Evolutionary conservation across 2,329 filamentous ascomycete genomes (phyloP).

Genomic region (Emmonsia crescens): DNA sequence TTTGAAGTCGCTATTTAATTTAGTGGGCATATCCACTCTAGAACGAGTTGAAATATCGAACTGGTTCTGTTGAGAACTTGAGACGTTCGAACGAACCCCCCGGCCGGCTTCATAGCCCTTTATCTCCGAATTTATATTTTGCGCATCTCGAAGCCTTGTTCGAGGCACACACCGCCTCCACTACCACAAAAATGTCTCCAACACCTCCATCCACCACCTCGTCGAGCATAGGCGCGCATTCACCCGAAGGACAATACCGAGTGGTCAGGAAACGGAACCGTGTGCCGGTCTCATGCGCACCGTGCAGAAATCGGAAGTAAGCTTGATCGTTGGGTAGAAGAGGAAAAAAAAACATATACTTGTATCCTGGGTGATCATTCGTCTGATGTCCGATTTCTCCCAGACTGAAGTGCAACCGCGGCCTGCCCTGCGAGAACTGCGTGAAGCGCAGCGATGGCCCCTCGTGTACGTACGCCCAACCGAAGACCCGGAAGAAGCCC

Average conservation of each 20-base stretch:
- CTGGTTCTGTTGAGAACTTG: background rate
- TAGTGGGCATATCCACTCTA: background rate
- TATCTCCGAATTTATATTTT: background rate
- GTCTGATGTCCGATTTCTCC: slow-evolving; percentile 7
- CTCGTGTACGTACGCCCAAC: slow-evolving; percentile 74
- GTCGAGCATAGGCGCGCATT: slow-evolving; percentile 61
- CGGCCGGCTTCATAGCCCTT: background rate
- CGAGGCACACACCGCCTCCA: background rate
- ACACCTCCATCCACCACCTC: slow-evolving; percentile 50
- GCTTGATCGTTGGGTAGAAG: slow-evolving; percentile 16
- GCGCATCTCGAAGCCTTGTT: background rate
- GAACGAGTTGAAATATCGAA: background rate
- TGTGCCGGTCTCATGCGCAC: slow-evolving; percentile 81
- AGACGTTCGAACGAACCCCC: background rate
- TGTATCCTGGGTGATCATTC: background rate
- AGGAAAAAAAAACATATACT: background rate
- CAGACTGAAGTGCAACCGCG: slow-evolving; percentile 83
- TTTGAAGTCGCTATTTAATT: background rate
- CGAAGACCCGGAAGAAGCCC: slow-evolving; percentile 74
- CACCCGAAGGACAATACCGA: slow-evolving; percentile 75
- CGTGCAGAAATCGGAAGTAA: slow-evolving; percentile 86
- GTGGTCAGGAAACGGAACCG: slow-evolving; percentile 87
- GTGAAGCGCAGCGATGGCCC: slow-evolving; percentile 71
- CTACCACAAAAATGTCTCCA: slow-evolving; percentile 26
- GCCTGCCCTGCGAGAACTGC: slow-evolving; percentile 87